phyloP scores from a whole-genome alignment of 1,139 yeast species.

The Geotrichum siamense region DNA sequence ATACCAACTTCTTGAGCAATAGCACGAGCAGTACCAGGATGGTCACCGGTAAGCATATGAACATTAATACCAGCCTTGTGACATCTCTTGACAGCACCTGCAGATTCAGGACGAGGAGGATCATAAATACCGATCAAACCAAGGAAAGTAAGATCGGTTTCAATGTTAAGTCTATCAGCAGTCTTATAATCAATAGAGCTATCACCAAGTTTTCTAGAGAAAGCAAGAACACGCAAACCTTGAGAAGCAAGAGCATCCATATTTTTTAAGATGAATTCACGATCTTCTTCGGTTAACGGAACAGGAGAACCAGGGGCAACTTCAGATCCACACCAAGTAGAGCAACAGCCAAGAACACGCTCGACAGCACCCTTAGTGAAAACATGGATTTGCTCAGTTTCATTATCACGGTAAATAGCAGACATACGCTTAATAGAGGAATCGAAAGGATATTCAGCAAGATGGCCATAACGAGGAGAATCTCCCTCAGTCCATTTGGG shows the following conservation, averaged over 20 bases:
- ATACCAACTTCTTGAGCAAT: conserved; percentile 84
- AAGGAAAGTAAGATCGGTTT: conserved; percentile 48
- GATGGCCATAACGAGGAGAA: conserved; percentile 34
- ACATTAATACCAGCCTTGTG: conserved; percentile 75
- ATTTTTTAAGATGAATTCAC: conserved; percentile 44
- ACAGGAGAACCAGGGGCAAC: conserved; percentile 10
- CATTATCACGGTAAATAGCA: conserved; percentile 44
- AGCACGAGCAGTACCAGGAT: conserved; percentile 73
- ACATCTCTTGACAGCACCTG: conserved; percentile 58
- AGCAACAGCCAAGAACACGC: conserved; percentile 54
- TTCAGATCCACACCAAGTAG: conserved; percentile 39
- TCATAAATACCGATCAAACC: conserved; percentile 79
- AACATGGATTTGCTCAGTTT: conserved; percentile 36
- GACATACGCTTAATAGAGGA: conserved; percentile 73
- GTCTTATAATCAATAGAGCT: conserved; percentile 25
- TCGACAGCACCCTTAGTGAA: conserved; percentile 80
- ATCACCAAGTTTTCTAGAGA: conserved; percentile 38
- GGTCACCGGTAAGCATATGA: conserved; percentile 83
- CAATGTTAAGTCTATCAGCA: conserved; percentile 47
- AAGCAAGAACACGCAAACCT: conserved; percentile 70
- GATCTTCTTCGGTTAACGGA: conserved; percentile 41
- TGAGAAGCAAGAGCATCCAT: conserved; percentile 58
- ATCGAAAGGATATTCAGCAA: conserved; percentile 71
- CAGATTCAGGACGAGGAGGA: conserved; percentile 72
- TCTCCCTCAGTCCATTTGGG: conserved; percentile 38